Evolutionary conservation across 306 rosid species (phyloP).

Genomic region (Vigna hirtella): DNA sequence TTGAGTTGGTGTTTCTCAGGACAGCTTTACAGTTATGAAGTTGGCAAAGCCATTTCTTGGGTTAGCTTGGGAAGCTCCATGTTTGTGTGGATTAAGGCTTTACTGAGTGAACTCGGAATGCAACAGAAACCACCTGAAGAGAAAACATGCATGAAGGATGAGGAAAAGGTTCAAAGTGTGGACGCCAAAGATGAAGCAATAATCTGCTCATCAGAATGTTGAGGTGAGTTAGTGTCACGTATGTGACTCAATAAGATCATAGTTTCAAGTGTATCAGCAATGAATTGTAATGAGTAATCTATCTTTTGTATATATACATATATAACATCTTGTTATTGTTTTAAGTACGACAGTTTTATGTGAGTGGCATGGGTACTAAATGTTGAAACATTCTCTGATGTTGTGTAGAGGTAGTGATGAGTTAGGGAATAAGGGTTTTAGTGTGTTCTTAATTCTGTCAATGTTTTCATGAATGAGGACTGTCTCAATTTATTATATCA

Average conservation of each 20-base stretch:
- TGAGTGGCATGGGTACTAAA: constrained; percentile 15
- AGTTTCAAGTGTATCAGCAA: constrained; percentile 20
- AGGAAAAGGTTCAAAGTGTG: constrained; percentile 31
- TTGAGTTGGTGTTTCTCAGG: constrained; percentile 58
- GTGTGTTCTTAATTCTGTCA: constrained; percentile 13
- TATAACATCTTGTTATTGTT: background rate
- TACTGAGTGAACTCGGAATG: constrained; percentile 30
- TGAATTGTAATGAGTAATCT: constrained; percentile 32
- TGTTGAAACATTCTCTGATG: constrained; percentile 31
- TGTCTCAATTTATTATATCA: background rate
- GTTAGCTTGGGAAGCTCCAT: constrained; percentile 54
- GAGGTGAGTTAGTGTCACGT: constrained; percentile 19
- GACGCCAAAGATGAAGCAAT: constrained; percentile 35
- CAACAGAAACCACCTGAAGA: constrained; percentile 25
- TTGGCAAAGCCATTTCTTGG: constrained; percentile 54
- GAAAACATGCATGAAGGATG: constrained; percentile 8
- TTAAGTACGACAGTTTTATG: background rate
- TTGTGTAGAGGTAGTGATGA: constrained; percentile 28
- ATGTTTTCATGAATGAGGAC: constrained; percentile 19
- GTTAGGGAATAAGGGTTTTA: constrained; percentile 27
- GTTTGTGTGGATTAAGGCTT: constrained; percentile 56
- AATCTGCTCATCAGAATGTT: constrained; percentile 33
- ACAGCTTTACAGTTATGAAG: constrained; percentile 42
- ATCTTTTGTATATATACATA: constrained; percentile 31
- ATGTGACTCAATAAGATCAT: constrained; percentile 39